Evolutionary conservation across 345 rosid genomes (phyloP).

Genomic region (Arabis alpina): DNA sequence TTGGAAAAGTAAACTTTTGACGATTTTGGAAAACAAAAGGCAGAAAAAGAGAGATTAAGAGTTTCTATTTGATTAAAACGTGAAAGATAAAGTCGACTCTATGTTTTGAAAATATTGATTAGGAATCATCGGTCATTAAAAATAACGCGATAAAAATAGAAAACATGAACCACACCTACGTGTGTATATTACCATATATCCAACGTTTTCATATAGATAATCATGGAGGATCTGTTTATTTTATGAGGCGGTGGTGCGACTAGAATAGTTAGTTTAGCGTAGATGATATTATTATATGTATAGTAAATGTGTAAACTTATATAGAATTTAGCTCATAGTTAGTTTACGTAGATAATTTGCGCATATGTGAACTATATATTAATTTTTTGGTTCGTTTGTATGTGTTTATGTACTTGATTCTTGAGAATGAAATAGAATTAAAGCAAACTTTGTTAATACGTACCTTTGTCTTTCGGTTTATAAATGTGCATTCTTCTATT

Average conservation of each 20-base stretch:
- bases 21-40: not conserved
- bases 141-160: not conserved
- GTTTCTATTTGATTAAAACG: not conserved
- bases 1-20: not conserved
- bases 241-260: not conserved
- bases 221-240: no score
- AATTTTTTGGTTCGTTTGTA: not conserved
- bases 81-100: not conserved
- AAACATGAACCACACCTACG: not conserved
- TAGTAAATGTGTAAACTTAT: slow-evolving; percentile 5
- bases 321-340: not conserved
- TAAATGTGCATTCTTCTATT: slow-evolving; percentile 10
- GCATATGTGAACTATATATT: not conserved
- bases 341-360: not conserved
- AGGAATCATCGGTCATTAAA: not conserved
- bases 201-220: not conserved
- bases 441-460: no score
- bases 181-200: not conserved
- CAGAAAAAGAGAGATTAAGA: slow-evolving; percentile 6
- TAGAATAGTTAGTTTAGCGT: not conserved
- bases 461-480: not conserved
- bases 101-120: not conserved
- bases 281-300: not conserved
- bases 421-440: not conserved
- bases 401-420: not conserved